These are phyloP conservation scores for Candida manassasensis DNA, from an alignment of 805 yeast genomes.

Conservation along the genomic window DNA sequence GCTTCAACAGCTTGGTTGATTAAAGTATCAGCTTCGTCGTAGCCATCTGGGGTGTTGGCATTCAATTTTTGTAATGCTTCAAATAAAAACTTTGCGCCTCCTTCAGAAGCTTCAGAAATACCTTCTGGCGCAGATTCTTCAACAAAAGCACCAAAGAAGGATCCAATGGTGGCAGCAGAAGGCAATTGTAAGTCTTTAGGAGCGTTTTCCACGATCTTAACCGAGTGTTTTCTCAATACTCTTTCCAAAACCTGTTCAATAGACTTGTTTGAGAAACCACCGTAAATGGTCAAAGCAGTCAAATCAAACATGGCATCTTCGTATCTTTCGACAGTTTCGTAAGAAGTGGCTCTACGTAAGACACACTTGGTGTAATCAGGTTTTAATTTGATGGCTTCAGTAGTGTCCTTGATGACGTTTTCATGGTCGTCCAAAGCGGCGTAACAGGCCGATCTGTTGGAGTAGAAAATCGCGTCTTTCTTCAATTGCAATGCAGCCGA, in stretches of 20 bases:
- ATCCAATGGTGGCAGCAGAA: conserved; percentile 74
- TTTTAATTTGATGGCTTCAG: conserved; percentile 77
- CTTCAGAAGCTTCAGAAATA: conserved; percentile 47
- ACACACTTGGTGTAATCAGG: conserved; percentile 91
- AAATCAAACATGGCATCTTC: conserved; percentile 87
- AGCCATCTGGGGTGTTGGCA: conserved; percentile 50
- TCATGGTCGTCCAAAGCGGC: conserved; percentile 76
- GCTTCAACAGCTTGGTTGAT: conserved; percentile 56
- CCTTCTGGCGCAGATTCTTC: conserved; percentile 49
- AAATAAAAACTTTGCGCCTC: conserved; percentile 60
- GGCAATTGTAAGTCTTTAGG: conserved; percentile 59
- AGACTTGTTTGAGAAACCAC: conserved; percentile 74
- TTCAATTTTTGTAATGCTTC: conserved; percentile 58
- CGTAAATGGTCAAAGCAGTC: conserved; percentile 81
- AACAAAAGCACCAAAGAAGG: conserved; percentile 85
- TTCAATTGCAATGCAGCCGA: conserved; percentile 71
- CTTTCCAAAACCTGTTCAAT: conserved; percentile 82
- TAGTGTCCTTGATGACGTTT: conserved; percentile 82
- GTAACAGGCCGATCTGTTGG: conserved; percentile 95
- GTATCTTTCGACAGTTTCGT: conserved; percentile 73
- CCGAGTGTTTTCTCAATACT: conserved; percentile 77
- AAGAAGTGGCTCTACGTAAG: conserved; percentile 88
- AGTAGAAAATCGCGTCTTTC: conserved; percentile 83
- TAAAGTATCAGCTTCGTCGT: conserved; percentile 55
- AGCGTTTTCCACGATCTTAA: conserved; percentile 60